phyloP scores from a whole-genome alignment of 2,329 filamentous ascomycete species.

The Fusarium pseudoanthophilum region DNA sequence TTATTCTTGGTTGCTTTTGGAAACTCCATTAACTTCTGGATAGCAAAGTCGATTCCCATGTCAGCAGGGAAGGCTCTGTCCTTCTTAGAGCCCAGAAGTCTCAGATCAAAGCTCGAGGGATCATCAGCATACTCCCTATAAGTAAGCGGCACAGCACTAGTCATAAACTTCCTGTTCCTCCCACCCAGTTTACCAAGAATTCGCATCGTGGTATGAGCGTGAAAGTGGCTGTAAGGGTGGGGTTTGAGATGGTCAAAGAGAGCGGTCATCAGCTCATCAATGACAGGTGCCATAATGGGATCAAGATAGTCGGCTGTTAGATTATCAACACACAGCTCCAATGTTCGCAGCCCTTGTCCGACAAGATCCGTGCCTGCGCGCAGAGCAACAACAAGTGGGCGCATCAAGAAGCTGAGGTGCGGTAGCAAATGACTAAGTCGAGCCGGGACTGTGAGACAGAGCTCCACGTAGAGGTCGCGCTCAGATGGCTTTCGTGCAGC shows the following conservation, averaged over 20 bases:
- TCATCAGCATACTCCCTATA: constrained; percentile 92
- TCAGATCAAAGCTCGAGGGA: constrained; percentile 84
- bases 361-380: constrained; percentile 93
- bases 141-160: constrained; percentile 82
- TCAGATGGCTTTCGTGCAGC: constrained; percentile 91
- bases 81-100: constrained; percentile 87
- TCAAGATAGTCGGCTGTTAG: constrained; percentile 97
- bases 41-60: constrained; percentile 87
- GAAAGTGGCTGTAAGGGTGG: constrained; percentile 95
- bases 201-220: constrained; percentile 96
- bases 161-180: constrained; percentile 95
- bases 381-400: constrained; percentile 94
- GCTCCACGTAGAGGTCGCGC: constrained; percentile 94
- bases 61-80: constrained; percentile 89
- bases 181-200: constrained; percentile 97
- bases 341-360: constrained; percentile 89
- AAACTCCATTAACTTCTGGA: constrained; percentile 85
- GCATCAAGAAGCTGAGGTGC: constrained; percentile 96
- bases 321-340: constrained; percentile 98
- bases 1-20: constrained; percentile 69
- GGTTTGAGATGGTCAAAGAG: constrained; percentile 95
- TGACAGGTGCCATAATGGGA: constrained; percentile 98
- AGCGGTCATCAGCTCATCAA: constrained; percentile 98
- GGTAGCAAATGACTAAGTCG: constrained; percentile 93
- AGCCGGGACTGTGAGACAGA: constrained; percentile 95